phyloP scores from a whole-genome alignment of 73 alveolate genomes.

The Paramecium pentaurelia region DNA sequence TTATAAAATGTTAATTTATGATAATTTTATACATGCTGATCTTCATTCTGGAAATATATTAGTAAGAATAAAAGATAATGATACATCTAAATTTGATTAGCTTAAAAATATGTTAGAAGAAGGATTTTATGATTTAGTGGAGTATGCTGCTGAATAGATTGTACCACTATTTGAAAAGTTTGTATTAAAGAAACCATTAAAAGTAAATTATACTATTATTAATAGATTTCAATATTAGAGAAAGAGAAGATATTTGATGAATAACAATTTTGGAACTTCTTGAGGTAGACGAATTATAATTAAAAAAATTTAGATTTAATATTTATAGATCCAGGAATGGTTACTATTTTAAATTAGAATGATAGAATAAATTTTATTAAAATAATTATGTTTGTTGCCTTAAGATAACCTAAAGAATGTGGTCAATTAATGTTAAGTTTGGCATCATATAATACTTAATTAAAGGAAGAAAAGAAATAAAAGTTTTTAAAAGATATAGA shows the following conservation, averaged over 20 bases:
- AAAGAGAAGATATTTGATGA: constrained; percentile 4
- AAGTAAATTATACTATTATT: background rate
- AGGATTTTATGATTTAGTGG: background rate
- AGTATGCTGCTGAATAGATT: background rate
- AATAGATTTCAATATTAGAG: background rate
- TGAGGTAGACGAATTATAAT: background rate
- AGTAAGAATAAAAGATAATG: background rate
- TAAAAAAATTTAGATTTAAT: background rate
- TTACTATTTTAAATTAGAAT: background rate
- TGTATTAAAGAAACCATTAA: background rate
- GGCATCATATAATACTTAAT: background rate
- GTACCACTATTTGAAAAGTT: background rate
- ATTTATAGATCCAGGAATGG: constrained; percentile 39
- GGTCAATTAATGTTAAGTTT: constrained; percentile 18
- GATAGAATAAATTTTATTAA: constrained; percentile 1
- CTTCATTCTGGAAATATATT: constrained; percentile 39
- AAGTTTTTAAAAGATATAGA: constrained; percentile 11
- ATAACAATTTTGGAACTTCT: background rate
- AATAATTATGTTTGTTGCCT: background rate
- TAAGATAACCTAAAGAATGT: constrained; percentile 14
- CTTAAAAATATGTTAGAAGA: background rate
- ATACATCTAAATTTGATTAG: background rate
- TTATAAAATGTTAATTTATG: constrained; percentile 38
- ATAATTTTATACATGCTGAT: constrained; percentile 46
- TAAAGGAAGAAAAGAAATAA: background rate